These are phyloP conservation scores for Kuraishia hungarica DNA, from an alignment of 805 yeast genomes.

Conservation along the genomic window DNA sequence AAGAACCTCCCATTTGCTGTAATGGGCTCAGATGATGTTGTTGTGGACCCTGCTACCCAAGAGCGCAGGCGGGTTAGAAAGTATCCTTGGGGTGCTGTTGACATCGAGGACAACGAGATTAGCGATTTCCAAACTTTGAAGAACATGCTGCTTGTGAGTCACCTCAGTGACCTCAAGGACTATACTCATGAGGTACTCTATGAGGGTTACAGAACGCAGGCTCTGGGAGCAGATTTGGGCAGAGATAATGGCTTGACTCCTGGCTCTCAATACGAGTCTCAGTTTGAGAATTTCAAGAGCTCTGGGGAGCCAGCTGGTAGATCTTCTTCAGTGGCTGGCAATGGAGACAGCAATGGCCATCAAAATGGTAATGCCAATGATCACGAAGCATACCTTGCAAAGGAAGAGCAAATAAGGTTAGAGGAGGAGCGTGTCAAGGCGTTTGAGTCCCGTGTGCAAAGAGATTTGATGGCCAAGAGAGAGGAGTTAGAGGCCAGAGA, in stretches of 20 bases:
- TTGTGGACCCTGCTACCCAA: constrained; percentile 25
- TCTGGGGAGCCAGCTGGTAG: background rate
- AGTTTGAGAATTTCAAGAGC: background rate
- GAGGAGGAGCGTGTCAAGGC: constrained; percentile 86
- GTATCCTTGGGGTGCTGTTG: constrained; percentile 64
- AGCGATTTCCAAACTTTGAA: constrained; percentile 78
- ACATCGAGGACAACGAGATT: constrained; percentile 52
- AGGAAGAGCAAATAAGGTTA: constrained; percentile 82
- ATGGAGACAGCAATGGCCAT: background rate
- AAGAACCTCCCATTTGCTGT: constrained; percentile 55
- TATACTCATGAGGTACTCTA: constrained; percentile 79
- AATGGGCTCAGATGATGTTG: constrained; percentile 42
- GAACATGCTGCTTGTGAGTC: constrained; percentile 73
- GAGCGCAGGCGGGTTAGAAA: constrained; percentile 37
- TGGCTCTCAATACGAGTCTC: background rate
- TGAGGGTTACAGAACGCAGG: constrained; percentile 85
- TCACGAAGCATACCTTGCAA: constrained; percentile 14
- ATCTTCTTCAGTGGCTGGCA: background rate
- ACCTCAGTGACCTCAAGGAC: constrained; percentile 82
- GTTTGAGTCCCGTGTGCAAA: constrained; percentile 84
- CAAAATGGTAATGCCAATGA: background rate
- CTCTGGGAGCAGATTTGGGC: constrained; percentile 28
- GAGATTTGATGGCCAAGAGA: constrained; percentile 71
- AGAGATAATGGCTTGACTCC: background rate
- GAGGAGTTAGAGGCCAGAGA: constrained; percentile 57